Conservation (phyloP, 257 asterid species). For the Marsdenia floribunda region DNA sequence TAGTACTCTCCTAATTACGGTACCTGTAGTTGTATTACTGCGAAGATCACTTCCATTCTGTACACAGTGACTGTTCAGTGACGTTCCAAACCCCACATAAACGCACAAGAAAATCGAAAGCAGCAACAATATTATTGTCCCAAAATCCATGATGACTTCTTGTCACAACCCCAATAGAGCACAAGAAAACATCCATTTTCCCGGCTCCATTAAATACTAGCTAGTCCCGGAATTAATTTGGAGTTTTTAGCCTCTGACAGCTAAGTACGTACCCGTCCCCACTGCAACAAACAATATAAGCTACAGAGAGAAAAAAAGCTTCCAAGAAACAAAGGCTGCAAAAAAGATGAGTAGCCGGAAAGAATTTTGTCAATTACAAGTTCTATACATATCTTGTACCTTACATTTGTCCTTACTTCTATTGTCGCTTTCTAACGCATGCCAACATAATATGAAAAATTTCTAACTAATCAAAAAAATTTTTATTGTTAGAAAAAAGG, state of each 20-base stretch:
- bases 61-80: conserved; percentile 6
- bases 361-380: not conserved
- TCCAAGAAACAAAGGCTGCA: conserved; percentile 13
- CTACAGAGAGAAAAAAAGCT: not conserved
- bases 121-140: conserved; percentile 14
- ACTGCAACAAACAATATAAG: conserved; percentile 13
- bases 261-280: conserved; percentile 15
- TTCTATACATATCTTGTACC: conserved; percentile 6
- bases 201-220: conserved; percentile 17
- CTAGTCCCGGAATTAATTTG: not conserved
- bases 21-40: not conserved
- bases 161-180: conserved; percentile 15
- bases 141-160: not conserved
- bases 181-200: not conserved
- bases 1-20: not conserved
- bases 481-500: no score
- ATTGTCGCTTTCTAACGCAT: conserved; percentile 14
- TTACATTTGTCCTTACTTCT: conserved; percentile 24
- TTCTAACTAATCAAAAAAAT: no score
- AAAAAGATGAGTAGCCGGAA: not conserved
- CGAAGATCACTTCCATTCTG: conserved; percentile 8
- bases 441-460: not conserved
- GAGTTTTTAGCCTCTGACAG: conserved; percentile 2
- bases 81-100: conserved; percentile 25
- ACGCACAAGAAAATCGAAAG: conserved; percentile 27